These are phyloP conservation scores for Lagerstroemia speciosa DNA, from an alignment of 345 rosid genomes.

Conservation along the genomic window DNA sequence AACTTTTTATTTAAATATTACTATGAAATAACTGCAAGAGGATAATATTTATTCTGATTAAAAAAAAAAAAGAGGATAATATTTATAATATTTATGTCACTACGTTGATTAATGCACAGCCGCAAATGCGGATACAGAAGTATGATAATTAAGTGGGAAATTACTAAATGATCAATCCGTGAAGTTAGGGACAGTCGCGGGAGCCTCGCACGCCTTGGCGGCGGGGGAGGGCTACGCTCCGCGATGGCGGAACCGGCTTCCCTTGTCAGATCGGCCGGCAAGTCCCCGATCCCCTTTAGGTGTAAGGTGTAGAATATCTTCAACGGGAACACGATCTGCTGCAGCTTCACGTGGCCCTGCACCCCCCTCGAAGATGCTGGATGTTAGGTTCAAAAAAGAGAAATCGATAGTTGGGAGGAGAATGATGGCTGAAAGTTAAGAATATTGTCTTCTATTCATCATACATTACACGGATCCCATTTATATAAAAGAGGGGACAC, in stretches of 20 bases:
- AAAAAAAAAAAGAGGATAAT: too few relatives aligned
- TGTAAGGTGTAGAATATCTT: constrained; percentile 52
- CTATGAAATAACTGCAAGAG: too few relatives aligned
- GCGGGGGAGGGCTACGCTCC: constrained; percentile 30
- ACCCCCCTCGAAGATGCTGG: constrained; percentile 48
- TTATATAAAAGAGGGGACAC: too few relatives aligned
- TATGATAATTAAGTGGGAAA: not conserved
- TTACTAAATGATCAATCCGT: constrained; percentile 16
- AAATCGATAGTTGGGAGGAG: too few relatives aligned
- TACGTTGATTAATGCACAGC: too few relatives aligned
- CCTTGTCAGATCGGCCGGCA: constrained; percentile 30
- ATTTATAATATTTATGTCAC: too few relatives aligned
- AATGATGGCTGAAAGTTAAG: too few relatives aligned
- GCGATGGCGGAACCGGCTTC: constrained; percentile 32
- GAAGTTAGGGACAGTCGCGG: constrained; percentile 27
- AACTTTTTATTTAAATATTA: too few relatives aligned
- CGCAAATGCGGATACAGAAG: not conserved
- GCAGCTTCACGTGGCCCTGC: constrained; percentile 42
- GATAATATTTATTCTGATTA: too few relatives aligned
- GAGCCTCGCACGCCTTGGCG: constrained; percentile 39
- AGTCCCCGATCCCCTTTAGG: constrained; percentile 34
- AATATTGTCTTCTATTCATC: too few relatives aligned
- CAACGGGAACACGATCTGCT: constrained; percentile 42
- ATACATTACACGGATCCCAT: too few relatives aligned
- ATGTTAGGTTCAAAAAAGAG: too few relatives aligned